These are phyloP conservation scores for Annulohypoxylon maeteangense DNA, from an alignment of 495 filamentous ascomycete genomes.

Conservation along the genomic window DNA sequence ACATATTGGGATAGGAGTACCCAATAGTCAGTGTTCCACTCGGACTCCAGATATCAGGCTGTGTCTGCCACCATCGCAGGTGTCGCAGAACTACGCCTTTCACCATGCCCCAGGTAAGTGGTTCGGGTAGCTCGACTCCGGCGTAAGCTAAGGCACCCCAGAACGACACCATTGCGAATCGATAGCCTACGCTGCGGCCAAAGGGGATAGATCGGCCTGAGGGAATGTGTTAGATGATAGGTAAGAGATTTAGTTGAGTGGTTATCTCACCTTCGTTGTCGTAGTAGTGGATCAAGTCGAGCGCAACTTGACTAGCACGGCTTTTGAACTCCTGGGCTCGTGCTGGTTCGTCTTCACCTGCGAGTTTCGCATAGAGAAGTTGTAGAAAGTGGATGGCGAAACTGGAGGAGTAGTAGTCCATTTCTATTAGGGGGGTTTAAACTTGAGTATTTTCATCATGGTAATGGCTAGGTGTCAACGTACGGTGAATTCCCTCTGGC, in stretches of 20 bases:
- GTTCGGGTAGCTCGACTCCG: constrained; percentile 74
- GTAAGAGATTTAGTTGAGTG: neutral
- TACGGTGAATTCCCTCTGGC: constrained; percentile 74
- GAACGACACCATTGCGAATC: constrained; percentile 84
- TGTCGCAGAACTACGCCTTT: constrained; percentile 79
- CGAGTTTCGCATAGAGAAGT: constrained; percentile 78
- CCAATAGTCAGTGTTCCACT: constrained; percentile 80
- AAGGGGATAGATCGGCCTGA: constrained; percentile 74
- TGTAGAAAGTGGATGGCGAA: constrained; percentile 84
- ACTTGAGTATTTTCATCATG: neutral
- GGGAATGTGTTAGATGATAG: neutral
- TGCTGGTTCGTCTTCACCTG: constrained; percentile 71
- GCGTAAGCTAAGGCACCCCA: constrained; percentile 83
- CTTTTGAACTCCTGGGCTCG: constrained; percentile 76
- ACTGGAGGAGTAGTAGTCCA: constrained; percentile 85
- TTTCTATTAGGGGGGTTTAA: constrained; percentile 55
- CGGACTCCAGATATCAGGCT: constrained; percentile 75
- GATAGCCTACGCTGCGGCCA: constrained; percentile 78
- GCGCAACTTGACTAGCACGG: constrained; percentile 70
- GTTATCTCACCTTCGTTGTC: constrained; percentile 65
- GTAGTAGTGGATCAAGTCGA: constrained; percentile 80
- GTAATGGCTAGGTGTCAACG: constrained; percentile 12
- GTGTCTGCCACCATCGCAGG: constrained; percentile 81
- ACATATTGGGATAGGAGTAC: constrained; percentile 83
- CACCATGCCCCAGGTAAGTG: constrained; percentile 79